phyloP scores from a whole-genome alignment of 805 yeast genomes.

The Wickerhamiella hasegawae region DNA sequence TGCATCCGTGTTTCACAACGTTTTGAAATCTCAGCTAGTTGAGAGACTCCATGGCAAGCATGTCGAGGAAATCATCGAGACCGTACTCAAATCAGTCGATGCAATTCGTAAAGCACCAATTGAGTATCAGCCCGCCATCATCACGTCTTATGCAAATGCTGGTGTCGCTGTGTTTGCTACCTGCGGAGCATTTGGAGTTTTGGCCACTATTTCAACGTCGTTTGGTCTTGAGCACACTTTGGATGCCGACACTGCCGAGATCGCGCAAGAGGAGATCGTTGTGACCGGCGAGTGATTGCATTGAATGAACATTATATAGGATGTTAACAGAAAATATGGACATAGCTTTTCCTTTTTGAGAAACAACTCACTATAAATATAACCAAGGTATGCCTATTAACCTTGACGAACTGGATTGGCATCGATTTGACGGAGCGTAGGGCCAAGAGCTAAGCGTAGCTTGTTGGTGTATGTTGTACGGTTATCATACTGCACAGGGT shows the following conservation, averaged over 20 bases:
- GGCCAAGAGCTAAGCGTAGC: conserved; percentile 53
- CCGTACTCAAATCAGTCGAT: conserved; percentile 36
- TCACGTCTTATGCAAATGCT: conserved; percentile 31
- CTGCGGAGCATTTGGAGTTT: conserved; percentile 26
- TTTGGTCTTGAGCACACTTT: conserved; percentile 37
- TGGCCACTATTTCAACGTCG: conserved; percentile 29
- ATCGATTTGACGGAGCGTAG: conserved; percentile 67
- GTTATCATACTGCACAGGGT: conserved; percentile 62
- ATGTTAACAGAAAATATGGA: too few species aligned
- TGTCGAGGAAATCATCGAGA: conserved; percentile 24
- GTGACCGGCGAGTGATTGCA: not conserved
- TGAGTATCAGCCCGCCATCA: conserved; percentile 26
- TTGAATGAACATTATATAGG: too few species aligned
- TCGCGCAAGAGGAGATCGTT: not conserved
- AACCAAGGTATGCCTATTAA: too few species aligned
- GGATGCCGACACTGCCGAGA: conserved; percentile 2
- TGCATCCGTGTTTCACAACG: conserved; percentile 45
- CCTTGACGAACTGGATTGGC: conserved; percentile 46
- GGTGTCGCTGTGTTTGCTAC: conserved; percentile 34
- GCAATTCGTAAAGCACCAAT: conserved; percentile 34
- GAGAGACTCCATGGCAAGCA: conserved; percentile 19
- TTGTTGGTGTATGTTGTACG: conserved; percentile 79
- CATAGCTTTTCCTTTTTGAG: too few species aligned
- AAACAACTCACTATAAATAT: too few species aligned
- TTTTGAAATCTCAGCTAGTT: conserved; percentile 23